phyloP scores from a whole-genome alignment of 257 asterid species.

The Eustoma russellianum region DNA sequence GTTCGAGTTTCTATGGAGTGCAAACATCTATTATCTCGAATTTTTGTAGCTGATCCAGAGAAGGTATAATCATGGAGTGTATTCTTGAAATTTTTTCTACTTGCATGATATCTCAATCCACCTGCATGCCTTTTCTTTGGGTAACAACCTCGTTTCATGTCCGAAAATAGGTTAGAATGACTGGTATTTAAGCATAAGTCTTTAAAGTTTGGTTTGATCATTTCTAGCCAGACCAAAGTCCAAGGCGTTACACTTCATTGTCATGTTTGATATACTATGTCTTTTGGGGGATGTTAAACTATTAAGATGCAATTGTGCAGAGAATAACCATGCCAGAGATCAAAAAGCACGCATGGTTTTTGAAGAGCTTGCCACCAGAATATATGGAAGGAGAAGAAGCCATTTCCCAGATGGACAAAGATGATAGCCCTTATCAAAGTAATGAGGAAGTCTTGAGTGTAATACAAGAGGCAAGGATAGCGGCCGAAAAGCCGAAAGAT shows the following conservation, averaged over 20 bases:
- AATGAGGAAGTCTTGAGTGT: constrained; percentile 56
- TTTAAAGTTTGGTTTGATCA: not conserved
- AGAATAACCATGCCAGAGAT: constrained; percentile 74
- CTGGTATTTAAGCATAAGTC: too few relatives aligned
- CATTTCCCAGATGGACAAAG: constrained; percentile 17
- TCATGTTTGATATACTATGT: not conserved
- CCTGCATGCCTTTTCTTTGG: too few relatives aligned
- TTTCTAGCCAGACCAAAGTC: not conserved
- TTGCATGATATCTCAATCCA: too few relatives aligned
- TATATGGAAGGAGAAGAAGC: constrained; percentile 50
- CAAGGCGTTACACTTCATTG: not conserved
- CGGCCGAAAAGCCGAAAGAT: constrained; percentile 22
- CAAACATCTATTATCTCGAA: constrained; percentile 66
- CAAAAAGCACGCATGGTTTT: constrained; percentile 72
- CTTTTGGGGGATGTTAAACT: not conserved
- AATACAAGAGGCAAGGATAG: constrained; percentile 55
- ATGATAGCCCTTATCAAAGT: constrained; percentile 27
- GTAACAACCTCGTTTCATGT: too few relatives aligned
- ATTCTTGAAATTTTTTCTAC: too few relatives aligned
- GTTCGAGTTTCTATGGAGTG: constrained; percentile 73
- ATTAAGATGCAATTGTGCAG: constrained; percentile 24
- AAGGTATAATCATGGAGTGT: constrained; percentile 31
- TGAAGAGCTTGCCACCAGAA: constrained; percentile 40
- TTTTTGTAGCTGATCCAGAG: constrained; percentile 67
- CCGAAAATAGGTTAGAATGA: too few relatives aligned